Conservation (phyloP, 2,329 filamentous ascomycete species). For the Aureobasidium musti region DNA sequence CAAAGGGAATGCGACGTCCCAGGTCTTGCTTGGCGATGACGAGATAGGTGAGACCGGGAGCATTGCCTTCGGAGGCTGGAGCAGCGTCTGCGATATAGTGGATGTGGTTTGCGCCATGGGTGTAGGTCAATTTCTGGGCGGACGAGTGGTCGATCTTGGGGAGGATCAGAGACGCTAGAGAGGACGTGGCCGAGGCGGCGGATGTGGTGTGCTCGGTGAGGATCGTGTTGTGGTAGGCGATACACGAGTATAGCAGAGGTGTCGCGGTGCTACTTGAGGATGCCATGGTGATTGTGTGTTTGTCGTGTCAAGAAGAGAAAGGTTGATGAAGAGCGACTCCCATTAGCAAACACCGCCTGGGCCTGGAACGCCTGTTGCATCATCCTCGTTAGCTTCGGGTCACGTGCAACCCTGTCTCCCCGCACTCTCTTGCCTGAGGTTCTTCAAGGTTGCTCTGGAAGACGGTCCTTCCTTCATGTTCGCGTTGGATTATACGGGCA, state of each 20-base stretch:
- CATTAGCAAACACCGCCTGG: slow-evolving; percentile 49
- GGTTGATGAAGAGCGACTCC: slow-evolving; percentile 88
- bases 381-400: background rate
- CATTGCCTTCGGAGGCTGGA: slow-evolving; percentile 35
- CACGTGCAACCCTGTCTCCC: background rate
- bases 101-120: slow-evolving; percentile 83
- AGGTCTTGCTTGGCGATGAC: slow-evolving; percentile 80
- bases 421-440: background rate
- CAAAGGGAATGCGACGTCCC: slow-evolving; percentile 87
- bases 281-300: slow-evolving; percentile 58
- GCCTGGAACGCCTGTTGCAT: background rate
- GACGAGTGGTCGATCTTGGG: slow-evolving; percentile 84
- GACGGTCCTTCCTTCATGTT: too few species aligned
- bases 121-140: slow-evolving; percentile 86
- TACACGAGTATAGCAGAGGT: slow-evolving; percentile 65
- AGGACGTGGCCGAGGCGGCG: slow-evolving; percentile 77
- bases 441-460: background rate
- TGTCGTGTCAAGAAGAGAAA: slow-evolving; percentile 91
- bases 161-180: slow-evolving; percentile 88
- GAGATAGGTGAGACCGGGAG: slow-evolving; percentile 85
- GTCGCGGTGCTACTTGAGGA: slow-evolving; percentile 41
- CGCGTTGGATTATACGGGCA: too few species aligned
- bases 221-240: slow-evolving; percentile 91
- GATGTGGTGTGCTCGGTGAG: slow-evolving; percentile 89
- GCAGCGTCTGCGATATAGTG: slow-evolving; percentile 86